Base-by-base conservation (phyloP, 176 grass and related monocot genomes). In the Saccharum officinarum region DNA sequence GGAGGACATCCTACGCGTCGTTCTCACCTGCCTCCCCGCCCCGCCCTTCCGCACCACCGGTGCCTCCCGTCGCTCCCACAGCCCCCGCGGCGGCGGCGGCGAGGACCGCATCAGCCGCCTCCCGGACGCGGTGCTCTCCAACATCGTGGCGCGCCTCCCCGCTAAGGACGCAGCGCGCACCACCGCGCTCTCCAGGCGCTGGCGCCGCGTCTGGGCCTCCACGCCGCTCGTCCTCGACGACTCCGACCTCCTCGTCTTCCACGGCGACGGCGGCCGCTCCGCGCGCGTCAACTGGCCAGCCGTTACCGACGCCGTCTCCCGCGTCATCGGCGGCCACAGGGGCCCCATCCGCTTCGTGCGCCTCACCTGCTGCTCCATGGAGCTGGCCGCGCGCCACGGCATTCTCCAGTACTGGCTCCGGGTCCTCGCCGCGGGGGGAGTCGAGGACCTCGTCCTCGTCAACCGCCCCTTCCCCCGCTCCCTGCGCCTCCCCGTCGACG, bases 91-190 rank as follows among this genome's bases (percentile, higher is more conserved):
- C 26, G 63, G 38, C 11, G 64, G 38, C 16, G 66, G 23, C 33
- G 73, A 60, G 55, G 88, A 90, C 36, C 55, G 42, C 73, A 83
- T 90, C 83, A 86, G 88, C 79, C 57, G 54, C 42, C 88, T 86
- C 52, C 67, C 84, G 0, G 44, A 30, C 25, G 4, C 36, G 67
- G 4, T 86, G 34, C 84, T 86, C 26, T 37, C 65, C 25, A 12
- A 71, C 54, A 83, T 86, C 73, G 79, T 90, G 31, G 55, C 59
- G n/a, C 73, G 66, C 66, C 78, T 90, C 57, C 83, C 84, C 18
- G 42, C 59, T 40, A 76, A 80, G 82, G 82, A 89, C n/a, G 87
- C 82, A 2, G 77, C 70, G 30, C 62, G 83, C 73, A 86, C 84
- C 9, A 36, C 88, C 20, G 73, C n/a, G 38, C 84, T 90, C 10